Conservation (phyloP, 1,284 basidiomycete species). For the Malassezia globosa region DNA sequence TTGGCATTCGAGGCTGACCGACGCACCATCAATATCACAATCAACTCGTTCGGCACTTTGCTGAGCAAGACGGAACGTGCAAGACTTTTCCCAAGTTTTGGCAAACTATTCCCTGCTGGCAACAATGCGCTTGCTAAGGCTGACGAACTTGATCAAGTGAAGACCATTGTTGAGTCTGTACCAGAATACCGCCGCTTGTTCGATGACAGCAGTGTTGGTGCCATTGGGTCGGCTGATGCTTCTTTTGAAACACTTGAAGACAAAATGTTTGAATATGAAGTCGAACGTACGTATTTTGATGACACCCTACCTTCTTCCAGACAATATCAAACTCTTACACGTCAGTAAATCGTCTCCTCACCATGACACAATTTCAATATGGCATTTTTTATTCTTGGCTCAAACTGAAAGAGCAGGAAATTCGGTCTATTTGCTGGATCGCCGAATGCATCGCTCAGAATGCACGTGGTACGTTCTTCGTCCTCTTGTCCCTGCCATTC, state of each 20-base stretch:
- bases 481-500: too few relatives aligned
- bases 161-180: constrained; percentile 72
- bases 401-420: constrained; percentile 91
- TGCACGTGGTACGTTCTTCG: constrained; percentile 23
- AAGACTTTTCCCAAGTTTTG: constrained; percentile 86
- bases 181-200: constrained; percentile 87
- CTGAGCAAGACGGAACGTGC: constrained; percentile 89
- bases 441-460: constrained; percentile 56
- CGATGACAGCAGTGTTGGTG: constrained; percentile 47
- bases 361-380: constrained; percentile 45
- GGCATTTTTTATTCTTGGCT: constrained; percentile 45
- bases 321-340: not conserved
- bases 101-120: constrained; percentile 84
- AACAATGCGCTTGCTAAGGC: constrained; percentile 87
- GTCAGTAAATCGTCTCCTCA: constrained; percentile 37
- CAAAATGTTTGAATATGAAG: constrained; percentile 87
- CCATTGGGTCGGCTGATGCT: constrained; percentile 44
- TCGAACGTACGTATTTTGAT: constrained; percentile 52
- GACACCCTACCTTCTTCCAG: not conserved
- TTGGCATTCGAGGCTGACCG: constrained; percentile 94
- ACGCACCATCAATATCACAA: constrained; percentile 92
- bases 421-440: constrained; percentile 92
- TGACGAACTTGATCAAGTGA: constrained; percentile 89
- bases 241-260: constrained; percentile 64
- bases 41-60: constrained; percentile 96